phyloP scores from a whole-genome alignment of 306 rosid genomes.

The Dryas alaskensis region DNA sequence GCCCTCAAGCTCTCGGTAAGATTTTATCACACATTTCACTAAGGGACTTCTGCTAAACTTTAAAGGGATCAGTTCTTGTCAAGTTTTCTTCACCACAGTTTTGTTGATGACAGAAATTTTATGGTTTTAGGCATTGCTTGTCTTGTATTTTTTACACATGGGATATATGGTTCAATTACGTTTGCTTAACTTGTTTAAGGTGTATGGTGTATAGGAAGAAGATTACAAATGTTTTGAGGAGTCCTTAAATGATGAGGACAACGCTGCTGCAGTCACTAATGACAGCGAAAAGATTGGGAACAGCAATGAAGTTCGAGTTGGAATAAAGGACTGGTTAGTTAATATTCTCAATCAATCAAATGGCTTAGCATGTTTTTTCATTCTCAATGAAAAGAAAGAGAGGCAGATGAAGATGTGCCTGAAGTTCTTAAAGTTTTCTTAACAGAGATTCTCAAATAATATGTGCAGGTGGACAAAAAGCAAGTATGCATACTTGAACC shows the following conservation, averaged over 20 bases:
- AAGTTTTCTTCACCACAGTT: neutral
- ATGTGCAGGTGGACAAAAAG: constrained; percentile 87
- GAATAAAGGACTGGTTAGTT: constrained; percentile 86
- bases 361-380: neutral
- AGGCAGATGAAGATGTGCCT: neutral
- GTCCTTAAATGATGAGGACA: constrained; percentile 42
- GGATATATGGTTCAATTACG: neutral
- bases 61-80: too few species aligned
- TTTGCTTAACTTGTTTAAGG: constrained; percentile 9
- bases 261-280: constrained; percentile 2
- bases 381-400: neutral
- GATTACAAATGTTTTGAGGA: constrained; percentile 51
- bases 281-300: constrained; percentile 8
- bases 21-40: neutral
- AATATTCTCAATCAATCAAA: neutral
- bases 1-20: constrained; percentile 66
- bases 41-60: too few species aligned
- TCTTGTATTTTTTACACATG: neutral
- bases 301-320: constrained; percentile 51
- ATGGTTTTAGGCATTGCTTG: neutral
- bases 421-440: neutral
- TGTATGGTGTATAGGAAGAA: constrained; percentile 44
- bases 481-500: constrained; percentile 81
- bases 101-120: neutral
- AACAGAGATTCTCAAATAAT: neutral